These are phyloP conservation scores for Daldinia sp. DNA, from an alignment of 2,329 filamentous ascomycete species.

Conservation along the genomic window DNA sequence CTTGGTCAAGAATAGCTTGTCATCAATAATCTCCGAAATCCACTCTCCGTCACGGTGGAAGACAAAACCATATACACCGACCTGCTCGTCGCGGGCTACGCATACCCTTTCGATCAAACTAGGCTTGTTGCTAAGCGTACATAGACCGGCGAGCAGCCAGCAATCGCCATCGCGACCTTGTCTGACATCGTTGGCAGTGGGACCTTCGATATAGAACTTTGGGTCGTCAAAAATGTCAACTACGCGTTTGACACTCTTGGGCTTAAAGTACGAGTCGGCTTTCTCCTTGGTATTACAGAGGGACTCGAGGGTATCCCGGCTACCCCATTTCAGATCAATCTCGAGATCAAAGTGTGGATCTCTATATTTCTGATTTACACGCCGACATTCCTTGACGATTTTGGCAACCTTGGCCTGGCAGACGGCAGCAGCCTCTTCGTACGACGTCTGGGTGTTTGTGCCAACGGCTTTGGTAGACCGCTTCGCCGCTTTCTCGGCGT, in stretches of 20 bases:
- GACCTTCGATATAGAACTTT: constrained; percentile 79
- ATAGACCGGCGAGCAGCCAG: constrained; percentile 84
- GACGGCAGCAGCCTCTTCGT: constrained; percentile 73
- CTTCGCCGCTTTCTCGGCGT: constrained; percentile 67
- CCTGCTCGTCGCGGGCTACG: constrained; percentile 73
- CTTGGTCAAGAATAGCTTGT: constrained; percentile 65
- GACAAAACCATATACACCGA: constrained; percentile 87
- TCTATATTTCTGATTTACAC: constrained; percentile 84
- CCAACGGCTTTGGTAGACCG: constrained; percentile 62
- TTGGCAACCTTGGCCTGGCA: constrained; percentile 72
- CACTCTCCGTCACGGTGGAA: constrained; percentile 84
- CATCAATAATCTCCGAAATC: constrained; percentile 66
- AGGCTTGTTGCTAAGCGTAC: constrained; percentile 76
- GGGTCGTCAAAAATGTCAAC: constrained; percentile 79
- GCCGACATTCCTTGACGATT: constrained; percentile 71
- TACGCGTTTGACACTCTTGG: constrained; percentile 72
- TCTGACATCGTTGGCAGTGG: constrained; percentile 78
- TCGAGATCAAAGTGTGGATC: constrained; percentile 91
- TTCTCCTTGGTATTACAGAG: constrained; percentile 49
- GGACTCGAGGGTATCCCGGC: constrained; percentile 59
- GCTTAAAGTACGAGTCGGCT: constrained; percentile 47
- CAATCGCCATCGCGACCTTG: constrained; percentile 84
- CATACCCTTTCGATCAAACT: constrained; percentile 77
- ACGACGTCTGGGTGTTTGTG: constrained; percentile 68
- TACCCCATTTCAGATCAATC: constrained; percentile 71